Evolutionary conservation across 1,284 basidiomycete species (phyloP).

Genomic region (Puccinia novopanici): DNA sequence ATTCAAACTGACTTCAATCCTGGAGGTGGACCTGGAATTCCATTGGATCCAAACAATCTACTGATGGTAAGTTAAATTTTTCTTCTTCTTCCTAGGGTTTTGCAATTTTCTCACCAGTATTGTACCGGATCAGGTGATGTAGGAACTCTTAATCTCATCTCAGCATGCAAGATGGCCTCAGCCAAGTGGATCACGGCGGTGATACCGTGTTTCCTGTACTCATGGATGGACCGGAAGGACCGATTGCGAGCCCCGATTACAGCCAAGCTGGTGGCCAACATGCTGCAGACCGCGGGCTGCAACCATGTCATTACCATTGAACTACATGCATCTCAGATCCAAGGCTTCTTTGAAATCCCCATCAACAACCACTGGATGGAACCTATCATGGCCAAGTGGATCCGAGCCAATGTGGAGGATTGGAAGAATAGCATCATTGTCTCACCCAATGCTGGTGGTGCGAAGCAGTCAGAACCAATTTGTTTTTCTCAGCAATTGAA

Average conservation of each 20-base stretch:
- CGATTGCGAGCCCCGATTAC: conserved; percentile 94
- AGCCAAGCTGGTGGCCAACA: conserved; percentile 96
- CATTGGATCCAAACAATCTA: conserved; percentile 60
- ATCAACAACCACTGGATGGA: conserved; percentile 86
- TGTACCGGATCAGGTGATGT: background rate
- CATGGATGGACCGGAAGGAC: conserved; percentile 92
- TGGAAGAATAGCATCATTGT: conserved; percentile 93
- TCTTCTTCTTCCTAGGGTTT: background rate
- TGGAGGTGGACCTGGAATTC: conserved; percentile 52
- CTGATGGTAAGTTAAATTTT: conserved; percentile 65
- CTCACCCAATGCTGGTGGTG: conserved; percentile 94
- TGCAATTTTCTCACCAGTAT: background rate
- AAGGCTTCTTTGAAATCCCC: conserved; percentile 98
- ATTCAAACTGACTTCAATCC: conserved; percentile 67
- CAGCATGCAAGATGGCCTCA: conserved; percentile 94
- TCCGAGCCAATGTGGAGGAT: conserved; percentile 81
- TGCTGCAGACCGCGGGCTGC: conserved; percentile 91
- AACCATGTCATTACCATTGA: conserved; percentile 99
- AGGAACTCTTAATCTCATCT: conserved; percentile 65
- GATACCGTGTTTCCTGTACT: conserved; percentile 96
- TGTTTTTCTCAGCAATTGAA: no score
- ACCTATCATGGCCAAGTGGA: conserved; percentile 62
- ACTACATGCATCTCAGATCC: conserved; percentile 95
- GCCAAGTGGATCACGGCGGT: conserved; percentile 96
- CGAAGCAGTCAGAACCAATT: conserved; percentile 74